Percentiles rank a stretch among this genome's conserved stretches.
These are phyloP conservation scores for Xylariomycetidae sp. DNA, from an alignment of 2,329 filamentous ascomycete genomes.

Conservation along the genomic window DNA sequence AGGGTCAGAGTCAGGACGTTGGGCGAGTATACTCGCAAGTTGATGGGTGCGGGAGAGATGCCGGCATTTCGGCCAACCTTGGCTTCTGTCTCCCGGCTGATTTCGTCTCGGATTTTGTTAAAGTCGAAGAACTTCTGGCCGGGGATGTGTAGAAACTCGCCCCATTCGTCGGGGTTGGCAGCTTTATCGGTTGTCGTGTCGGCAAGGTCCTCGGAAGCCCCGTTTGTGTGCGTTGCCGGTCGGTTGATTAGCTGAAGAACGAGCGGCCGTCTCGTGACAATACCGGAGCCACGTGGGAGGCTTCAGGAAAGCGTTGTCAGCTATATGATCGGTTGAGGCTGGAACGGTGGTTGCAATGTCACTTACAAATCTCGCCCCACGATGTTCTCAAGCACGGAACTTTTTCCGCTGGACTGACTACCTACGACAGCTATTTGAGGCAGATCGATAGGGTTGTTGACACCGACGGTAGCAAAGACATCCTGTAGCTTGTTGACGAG, in stretches of 20 bases:
- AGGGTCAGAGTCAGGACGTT: conserved; percentile 96
- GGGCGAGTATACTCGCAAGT: conserved; percentile 95
- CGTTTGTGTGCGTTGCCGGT: conserved; percentile 63
- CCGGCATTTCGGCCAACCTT: conserved; percentile 96
- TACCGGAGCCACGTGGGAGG: conserved; percentile 92
- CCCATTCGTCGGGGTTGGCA: conserved; percentile 93
- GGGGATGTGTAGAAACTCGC: conserved; percentile 96
- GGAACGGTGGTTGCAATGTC: too few relatives aligned
- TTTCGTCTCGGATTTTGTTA: conserved; percentile 96
- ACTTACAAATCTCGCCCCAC: conserved; percentile 97
- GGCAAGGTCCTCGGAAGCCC: conserved; percentile 60
- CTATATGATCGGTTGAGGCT: conserved; percentile 1
- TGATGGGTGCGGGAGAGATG: conserved; percentile 95
- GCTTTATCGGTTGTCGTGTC: conserved; percentile 73
- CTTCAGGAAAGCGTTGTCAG: conserved; percentile 38
- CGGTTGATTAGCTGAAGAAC: conserved; percentile 98
- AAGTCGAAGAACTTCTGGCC: conserved; percentile 98
- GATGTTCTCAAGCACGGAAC: conserved; percentile 97
- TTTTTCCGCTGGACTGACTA: conserved; percentile 98
- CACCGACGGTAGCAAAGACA: conserved; percentile 97
- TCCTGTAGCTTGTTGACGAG: conserved; percentile 99
- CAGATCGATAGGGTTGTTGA: conserved; percentile 98
- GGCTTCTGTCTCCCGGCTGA: conserved; percentile 89
- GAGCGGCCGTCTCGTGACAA: conserved; percentile 91
- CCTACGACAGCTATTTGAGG: conserved; percentile 98